Evolutionary conservation across 805 yeast genomes (phyloP), one percentile per base, ranked within the genome.

Genomic region (Kluyveromyces aestuarii): DNA sequence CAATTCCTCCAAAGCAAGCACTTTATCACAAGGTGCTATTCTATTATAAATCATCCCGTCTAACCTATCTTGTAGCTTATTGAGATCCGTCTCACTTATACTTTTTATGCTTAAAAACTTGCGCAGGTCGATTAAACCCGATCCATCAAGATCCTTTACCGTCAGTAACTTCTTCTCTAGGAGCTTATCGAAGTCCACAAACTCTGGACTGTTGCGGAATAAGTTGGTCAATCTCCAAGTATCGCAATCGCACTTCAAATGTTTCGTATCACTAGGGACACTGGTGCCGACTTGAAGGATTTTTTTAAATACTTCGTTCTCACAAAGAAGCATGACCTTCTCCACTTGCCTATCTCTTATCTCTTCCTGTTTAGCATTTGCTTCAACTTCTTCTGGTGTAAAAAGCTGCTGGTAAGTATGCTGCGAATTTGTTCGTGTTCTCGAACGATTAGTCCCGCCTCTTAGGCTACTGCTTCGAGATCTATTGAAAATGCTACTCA

Each of bases 401-500:
- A 65, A 43, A 51, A 64, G 25, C 27, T 46, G 51, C 17, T 60
- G 67, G 11, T 58, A 54, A 8, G 49, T 52, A 40, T 49, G 55
- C 39, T 52, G 53, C 14, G 60, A 57, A 35, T 58, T 66, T 18
- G 53, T 48, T 45, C 67, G 61, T 2, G 67, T 63, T 40, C 68
- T 52, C 47, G 49, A 54, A 17, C 63, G 51, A 40, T 56, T 53
- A 19, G 48, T 47, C 27, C 61, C 52, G n/a, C 56, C 52, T 14
- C 44, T 27, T 6, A 43, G 33, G 42, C 64, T 60, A 40, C 61
- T 56, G 52, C 69, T 64, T 41, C 69, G 57, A 45, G 66, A 62
- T 18, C 68, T 52, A 10, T 63, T 61, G 56, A 65, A 65, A 8
- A 65, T 62, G 2, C 68, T 68, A 47, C 68, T 64, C 38, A 65